Conservation (phyloP, 2,329 filamentous ascomycete species). For the Xylaria sp. region DNA sequence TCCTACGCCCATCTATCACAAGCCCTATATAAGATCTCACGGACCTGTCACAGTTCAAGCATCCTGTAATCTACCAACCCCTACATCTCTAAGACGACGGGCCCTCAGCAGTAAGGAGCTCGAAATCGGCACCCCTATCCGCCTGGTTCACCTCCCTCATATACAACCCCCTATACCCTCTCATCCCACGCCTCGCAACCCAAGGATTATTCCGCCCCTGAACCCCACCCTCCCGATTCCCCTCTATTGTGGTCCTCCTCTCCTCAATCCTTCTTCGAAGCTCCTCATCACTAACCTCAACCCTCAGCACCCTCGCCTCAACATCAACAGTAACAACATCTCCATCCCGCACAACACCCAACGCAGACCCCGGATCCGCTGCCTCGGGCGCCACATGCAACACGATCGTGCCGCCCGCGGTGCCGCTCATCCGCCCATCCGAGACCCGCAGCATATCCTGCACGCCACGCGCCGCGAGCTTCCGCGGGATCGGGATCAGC, state of each 20-base stretch:
- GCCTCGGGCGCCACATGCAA: conserved; percentile 90
- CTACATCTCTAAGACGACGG: neutral
- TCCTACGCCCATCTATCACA: too few species aligned
- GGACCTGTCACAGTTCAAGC: too few species aligned
- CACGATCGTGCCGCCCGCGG: conserved; percentile 89
- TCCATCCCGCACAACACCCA: conserved; percentile 80
- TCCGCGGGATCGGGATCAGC: conserved; percentile 73
- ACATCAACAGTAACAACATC: conserved; percentile 84
- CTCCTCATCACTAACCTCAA: conserved; percentile 76
- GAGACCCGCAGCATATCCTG: conserved; percentile 86
- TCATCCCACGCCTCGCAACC: conserved; percentile 53
- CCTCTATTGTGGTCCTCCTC: conserved; percentile 63
- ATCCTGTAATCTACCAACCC: too few species aligned
- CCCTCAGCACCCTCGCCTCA: conserved; percentile 67
- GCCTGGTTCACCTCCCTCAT: conserved; percentile 70
- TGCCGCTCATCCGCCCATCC: conserved; percentile 88
- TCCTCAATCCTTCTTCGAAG: conserved; percentile 68
- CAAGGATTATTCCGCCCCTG: conserved; percentile 65
- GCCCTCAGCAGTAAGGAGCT: conserved; percentile 65
- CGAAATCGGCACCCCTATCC: conserved; percentile 69
- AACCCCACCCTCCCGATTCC: conserved; percentile 63
- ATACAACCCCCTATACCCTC: conserved; percentile 70
- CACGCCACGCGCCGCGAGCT: conserved; percentile 78
- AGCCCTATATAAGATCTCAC: too few species aligned
- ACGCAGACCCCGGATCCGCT: conserved; percentile 77